Conservation (phyloP, 139 green algal genomes). For the Chlamydomonas sphaeroides region DNA sequence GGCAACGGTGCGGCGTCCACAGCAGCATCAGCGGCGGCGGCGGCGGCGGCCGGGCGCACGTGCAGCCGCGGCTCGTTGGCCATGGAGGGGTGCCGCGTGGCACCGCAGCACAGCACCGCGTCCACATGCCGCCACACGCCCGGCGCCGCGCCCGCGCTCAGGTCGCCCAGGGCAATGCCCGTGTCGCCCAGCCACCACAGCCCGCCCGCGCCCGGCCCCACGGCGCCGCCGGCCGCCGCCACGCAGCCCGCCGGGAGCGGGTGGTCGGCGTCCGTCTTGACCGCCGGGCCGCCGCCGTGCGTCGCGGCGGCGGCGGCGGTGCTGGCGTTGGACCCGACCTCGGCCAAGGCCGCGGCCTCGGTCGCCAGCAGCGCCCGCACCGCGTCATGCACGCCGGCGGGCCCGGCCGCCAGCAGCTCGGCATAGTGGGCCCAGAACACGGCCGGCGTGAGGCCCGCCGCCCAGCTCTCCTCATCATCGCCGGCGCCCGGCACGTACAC, state of each 20-base stretch:
- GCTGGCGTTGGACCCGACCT: slow-evolving; percentile 22
- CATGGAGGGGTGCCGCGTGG: slow-evolving; percentile 43
- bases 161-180: slow-evolving; percentile 48
- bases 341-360: slow-evolving; percentile 23
- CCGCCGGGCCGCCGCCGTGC: not conserved
- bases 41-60: no score
- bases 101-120: slow-evolving; percentile 72
- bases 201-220: not conserved
- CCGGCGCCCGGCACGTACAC: slow-evolving; percentile 79
- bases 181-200: slow-evolving; percentile 56
- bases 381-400: slow-evolving; percentile 44
- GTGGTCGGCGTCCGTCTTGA: slow-evolving; percentile 42
- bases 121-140: slow-evolving; percentile 67
- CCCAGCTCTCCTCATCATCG: slow-evolving; percentile 98
- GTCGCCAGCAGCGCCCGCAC: slow-evolving; percentile 60
- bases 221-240: not conserved
- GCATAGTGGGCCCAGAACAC: slow-evolving; percentile 75
- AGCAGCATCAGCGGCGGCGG: no score
- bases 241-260: slow-evolving; percentile 14
- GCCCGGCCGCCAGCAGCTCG: slow-evolving; percentile 67
- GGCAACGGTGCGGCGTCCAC: no score
- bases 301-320: slow-evolving; percentile 1
- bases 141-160: slow-evolving; percentile 61
- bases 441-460: slow-evolving; percentile 77
- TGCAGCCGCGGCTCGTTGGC: not conserved